Evolutionary conservation across 2,329 filamentous ascomycete genomes (phyloP).

Genomic region (Aspergillus ochraceus): DNA sequence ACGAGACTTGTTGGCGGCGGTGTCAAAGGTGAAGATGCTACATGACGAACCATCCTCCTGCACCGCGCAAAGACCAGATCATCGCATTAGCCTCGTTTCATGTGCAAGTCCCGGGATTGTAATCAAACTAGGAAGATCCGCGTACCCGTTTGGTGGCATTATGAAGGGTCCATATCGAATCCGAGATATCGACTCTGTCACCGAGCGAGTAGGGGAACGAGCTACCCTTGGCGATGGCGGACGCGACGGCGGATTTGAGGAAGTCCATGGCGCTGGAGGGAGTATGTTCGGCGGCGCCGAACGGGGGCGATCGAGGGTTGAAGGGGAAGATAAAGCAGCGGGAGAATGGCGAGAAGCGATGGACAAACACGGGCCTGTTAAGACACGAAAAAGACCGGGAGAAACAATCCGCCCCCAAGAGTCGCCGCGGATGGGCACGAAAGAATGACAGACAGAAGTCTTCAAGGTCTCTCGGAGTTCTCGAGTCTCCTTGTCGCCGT

Average conservation of each 20-base stretch:
- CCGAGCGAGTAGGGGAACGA: conserved; percentile 91
- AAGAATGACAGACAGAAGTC: neutral
- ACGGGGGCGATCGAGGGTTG: neutral
- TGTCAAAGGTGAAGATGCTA: conserved; percentile 96
- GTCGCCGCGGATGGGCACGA: neutral
- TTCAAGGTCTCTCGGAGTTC: neutral
- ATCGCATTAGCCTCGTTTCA: conserved; percentile 14
- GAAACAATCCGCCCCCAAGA: neutral
- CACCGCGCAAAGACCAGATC: conserved; percentile 1
- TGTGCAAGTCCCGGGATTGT: neutral
- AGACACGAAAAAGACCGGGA: neutral
- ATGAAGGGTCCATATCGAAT: conserved; percentile 94
- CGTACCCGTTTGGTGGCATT: conserved; percentile 88
- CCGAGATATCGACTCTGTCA: conserved; percentile 86
- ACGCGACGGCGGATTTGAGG: conserved; percentile 94
- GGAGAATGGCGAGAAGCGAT: neutral
- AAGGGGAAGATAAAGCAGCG: no score
- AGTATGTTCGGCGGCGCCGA: neutral
- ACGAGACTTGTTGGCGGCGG: conserved; percentile 74
- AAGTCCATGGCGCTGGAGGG: conserved; percentile 74
- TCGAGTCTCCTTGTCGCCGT: no score
- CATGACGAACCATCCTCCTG: conserved; percentile 93
- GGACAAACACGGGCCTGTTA: neutral
- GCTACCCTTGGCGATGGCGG: conserved; percentile 91
- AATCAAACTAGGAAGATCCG: neutral